A percentile compares a stretch with the other conserved stretches of the same genome.
Conservation (phyloP, 495 filamentous ascomycete species). For the Aspergillus mulundensis region DNA sequence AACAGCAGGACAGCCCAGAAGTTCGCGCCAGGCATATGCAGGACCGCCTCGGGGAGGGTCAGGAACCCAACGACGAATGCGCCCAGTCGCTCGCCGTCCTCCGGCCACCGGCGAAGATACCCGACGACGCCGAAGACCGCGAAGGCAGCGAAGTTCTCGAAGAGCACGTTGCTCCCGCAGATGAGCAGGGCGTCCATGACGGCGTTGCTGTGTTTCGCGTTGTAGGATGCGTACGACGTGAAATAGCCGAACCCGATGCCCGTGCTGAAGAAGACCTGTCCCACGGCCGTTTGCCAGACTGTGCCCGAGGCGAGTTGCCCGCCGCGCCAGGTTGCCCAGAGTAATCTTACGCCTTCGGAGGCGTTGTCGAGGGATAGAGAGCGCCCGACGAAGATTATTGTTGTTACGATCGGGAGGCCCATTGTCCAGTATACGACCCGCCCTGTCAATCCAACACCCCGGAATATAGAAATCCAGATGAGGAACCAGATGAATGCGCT, state of each 20-base stretch:
- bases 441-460: constrained; percentile 36
- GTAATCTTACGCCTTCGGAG: constrained; percentile 24
- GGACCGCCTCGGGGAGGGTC: constrained; percentile 34
- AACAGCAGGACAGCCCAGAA: constrained; percentile 38
- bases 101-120: constrained; percentile 28
- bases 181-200: constrained; percentile 39
- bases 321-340: constrained; percentile 25
- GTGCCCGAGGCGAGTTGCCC: constrained; percentile 23
- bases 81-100: constrained; percentile 29
- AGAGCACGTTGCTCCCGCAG: constrained; percentile 33
- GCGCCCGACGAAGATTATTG: constrained; percentile 34
- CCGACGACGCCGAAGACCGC: constrained; percentile 40
- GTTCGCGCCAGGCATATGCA: constrained; percentile 37
- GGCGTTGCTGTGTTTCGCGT: constrained; percentile 30
- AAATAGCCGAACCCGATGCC: constrained; percentile 28
- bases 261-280: constrained; percentile 27
- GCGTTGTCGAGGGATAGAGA: constrained; percentile 32
- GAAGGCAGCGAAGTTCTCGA: constrained; percentile 40
- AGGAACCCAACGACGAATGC: constrained; percentile 37
- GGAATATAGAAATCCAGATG: constrained; percentile 37
- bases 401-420: constrained; percentile 39
- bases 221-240: constrained; percentile 27
- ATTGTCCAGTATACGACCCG: constrained; percentile 43
- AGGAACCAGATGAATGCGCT: constrained; percentile 37
- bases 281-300: constrained; percentile 27